Base-by-base conservation (phyloP, 352 stramenopile species). In the Plasmopara muralis region DNA sequence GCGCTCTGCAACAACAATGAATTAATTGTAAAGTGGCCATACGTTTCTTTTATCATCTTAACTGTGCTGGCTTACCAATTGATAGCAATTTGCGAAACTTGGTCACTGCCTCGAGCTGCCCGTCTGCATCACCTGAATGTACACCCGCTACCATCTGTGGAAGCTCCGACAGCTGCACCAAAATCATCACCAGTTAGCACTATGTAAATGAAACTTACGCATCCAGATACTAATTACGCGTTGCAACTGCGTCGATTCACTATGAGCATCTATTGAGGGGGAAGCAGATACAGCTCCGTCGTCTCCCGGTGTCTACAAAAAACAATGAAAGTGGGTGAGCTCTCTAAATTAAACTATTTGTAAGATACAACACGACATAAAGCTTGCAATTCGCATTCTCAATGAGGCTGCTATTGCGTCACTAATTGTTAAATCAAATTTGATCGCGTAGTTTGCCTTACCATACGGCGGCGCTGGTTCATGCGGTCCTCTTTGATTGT, bases 1-100 rank as follows among this genome's bases (percentile, higher is more conserved):
- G 64, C 95, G 96, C 66, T 99, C 96, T 87, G 46, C 50, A 53
- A 50, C 6, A 10, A 12, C 29, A 29, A 55, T 31, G n/a, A 39
- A 25, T 25, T 33, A 18, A 37, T 33, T 8, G 37, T 30, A 54
- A 40, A 45, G 35, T 60, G 64, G 40, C 9, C 40, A 18, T 44
- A 18, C 38, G 29, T 38, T 54, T 15, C 31, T 41, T 9, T 28
- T 9, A 55, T 10, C 0, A 50, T 5, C 18, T 29, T 16, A 38
- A 3, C 9, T 33, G 18, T 13, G 43, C 55, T 37, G 33, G 15
- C 66, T 54, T 64, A 96, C 87, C 89, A 61, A 99, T 99, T 37
- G 93, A 98, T 7, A 99, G 77, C 12, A 99, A 73, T 54, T 98
- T 97, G 66, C 97, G 93, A 72, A 99, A 99, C 66, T 98, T 96